These are phyloP conservation scores for Trichoderma simmonsii DNA, from an alignment of 2,329 filamentous ascomycete genomes.

Conservation along the genomic window DNA sequence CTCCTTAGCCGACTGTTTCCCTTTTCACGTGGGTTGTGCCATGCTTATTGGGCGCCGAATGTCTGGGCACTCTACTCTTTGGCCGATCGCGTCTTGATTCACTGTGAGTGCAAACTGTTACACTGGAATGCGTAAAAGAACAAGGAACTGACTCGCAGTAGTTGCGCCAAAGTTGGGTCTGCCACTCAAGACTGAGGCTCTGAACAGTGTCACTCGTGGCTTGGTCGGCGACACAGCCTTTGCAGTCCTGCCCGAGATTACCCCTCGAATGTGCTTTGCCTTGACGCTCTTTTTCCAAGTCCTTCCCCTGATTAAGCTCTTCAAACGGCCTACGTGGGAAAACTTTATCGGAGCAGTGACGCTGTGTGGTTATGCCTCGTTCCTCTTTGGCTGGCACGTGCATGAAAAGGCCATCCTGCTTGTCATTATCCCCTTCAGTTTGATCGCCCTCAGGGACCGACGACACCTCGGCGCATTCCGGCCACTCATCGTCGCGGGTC, in stretches of 20 bases:
- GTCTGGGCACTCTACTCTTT: constrained; percentile 98
- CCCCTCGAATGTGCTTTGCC: constrained; percentile 73
- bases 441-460: constrained; percentile 85
- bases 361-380: constrained; percentile 91
- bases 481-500: constrained; percentile 85
- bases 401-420: constrained; percentile 96
- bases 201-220: constrained; percentile 87
- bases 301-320: constrained; percentile 78
- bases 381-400: constrained; percentile 97
- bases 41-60: constrained; percentile 98
- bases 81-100: constrained; percentile 76
- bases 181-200: constrained; percentile 66
- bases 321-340: constrained; percentile 77
- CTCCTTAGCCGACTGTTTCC: constrained; percentile 83
- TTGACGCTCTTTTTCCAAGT: constrained; percentile 80
- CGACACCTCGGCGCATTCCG: constrained; percentile 89
- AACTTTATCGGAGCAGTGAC: constrained; percentile 86
- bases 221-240: constrained; percentile 92
- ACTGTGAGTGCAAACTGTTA: constrained; percentile 50
- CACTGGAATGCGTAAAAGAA: not conserved
- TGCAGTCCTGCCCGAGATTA: constrained; percentile 85
- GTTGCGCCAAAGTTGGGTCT: constrained; percentile 81
- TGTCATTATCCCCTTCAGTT: constrained; percentile 90
- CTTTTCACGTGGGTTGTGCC: constrained; percentile 88
- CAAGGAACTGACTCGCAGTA: constrained; percentile 33